Percentiles rank a stretch among this genome's conserved stretches.
Conservation (phyloP, 176 grass and related monocot genomes). For the Thinopyrum elongatum region DNA sequence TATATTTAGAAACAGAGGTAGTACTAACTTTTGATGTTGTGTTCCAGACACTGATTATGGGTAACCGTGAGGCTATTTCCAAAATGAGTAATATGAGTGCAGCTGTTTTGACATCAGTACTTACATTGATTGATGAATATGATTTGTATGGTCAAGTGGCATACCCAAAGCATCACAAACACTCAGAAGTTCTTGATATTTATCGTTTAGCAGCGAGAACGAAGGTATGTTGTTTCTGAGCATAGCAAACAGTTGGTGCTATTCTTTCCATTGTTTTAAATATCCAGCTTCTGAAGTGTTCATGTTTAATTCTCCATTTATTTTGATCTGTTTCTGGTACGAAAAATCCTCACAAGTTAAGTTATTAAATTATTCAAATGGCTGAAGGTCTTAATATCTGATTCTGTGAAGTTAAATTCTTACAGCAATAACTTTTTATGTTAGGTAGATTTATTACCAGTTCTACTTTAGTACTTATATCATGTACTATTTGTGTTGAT, state of each 20-base stretch:
- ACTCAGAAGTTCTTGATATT: slow-evolving; percentile 79
- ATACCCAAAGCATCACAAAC: slow-evolving; percentile 84
- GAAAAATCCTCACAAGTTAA: background rate
- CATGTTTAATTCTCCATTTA: slow-evolving; percentile 4
- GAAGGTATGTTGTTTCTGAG: slow-evolving; percentile 40
- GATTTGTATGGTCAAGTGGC: slow-evolving; percentile 87
- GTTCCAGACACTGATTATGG: slow-evolving; percentile 81
- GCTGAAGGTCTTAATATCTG: background rate
- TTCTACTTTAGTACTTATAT: background rate
- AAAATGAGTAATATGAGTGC: slow-evolving; percentile 82
- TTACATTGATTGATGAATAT: slow-evolving; percentile 82
- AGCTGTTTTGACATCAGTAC: slow-evolving; percentile 64
- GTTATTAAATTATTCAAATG: background rate
- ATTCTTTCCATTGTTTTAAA: background rate
- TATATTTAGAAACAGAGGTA: too few relatives aligned
- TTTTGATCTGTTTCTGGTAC: slow-evolving; percentile 21
- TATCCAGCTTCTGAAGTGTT: background rate
- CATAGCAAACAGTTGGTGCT: background rate
- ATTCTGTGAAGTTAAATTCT: background rate
- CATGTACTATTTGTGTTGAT: slow-evolving; percentile 15
- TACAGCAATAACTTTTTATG: background rate
- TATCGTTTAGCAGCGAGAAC: slow-evolving; percentile 77
- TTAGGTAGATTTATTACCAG: background rate
- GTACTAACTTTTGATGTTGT: slow-evolving; percentile 17
- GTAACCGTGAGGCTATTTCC: slow-evolving; percentile 75